Evolutionary conservation across 2,329 filamentous ascomycete species (phyloP).

Genomic region (Fusarium camptoceras): DNA sequence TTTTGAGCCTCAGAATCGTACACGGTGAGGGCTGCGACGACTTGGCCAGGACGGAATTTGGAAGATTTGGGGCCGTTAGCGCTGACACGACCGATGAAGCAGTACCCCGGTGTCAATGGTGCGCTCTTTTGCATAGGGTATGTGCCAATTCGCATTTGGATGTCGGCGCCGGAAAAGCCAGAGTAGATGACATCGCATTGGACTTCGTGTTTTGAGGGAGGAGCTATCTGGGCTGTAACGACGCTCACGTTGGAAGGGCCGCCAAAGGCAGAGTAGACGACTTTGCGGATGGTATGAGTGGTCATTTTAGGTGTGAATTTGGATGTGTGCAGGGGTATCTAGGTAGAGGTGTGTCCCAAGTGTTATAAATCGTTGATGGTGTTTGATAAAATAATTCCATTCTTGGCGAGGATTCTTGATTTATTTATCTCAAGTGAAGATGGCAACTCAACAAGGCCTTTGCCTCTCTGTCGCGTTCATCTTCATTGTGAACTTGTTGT

Average conservation of each 20-base stretch:
- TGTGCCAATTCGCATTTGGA: slow-evolving; percentile 62
- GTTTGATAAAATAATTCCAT: background rate
- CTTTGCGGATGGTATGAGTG: slow-evolving; percentile 56
- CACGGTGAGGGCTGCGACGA: slow-evolving; percentile 53
- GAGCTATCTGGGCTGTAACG: slow-evolving; percentile 50
- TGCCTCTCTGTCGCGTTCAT: background rate
- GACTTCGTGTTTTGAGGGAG: slow-evolving; percentile 58
- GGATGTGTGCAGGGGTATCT: background rate
- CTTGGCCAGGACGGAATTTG: slow-evolving; percentile 49
- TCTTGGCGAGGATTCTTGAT: background rate
- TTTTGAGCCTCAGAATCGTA: slow-evolving; percentile 60
- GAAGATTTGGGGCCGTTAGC: slow-evolving; percentile 52
- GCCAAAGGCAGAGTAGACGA: slow-evolving; percentile 57
- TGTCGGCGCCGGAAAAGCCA: slow-evolving; percentile 61
- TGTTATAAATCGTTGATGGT: background rate
- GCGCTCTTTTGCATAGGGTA: slow-evolving; percentile 60
- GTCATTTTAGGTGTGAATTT: slow-evolving; percentile 28
- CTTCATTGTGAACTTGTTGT: background rate
- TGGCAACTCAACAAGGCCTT: background rate
- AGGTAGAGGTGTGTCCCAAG: too few species aligned
- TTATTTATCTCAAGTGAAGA: background rate
- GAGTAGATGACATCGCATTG: slow-evolving; percentile 61
- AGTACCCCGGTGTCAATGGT: slow-evolving; percentile 63
- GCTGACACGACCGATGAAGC: slow-evolving; percentile 57
- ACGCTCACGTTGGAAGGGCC: slow-evolving; percentile 53